Conservation (phyloP, 139 green algal species). For the Coccomyxa sp. region DNA sequence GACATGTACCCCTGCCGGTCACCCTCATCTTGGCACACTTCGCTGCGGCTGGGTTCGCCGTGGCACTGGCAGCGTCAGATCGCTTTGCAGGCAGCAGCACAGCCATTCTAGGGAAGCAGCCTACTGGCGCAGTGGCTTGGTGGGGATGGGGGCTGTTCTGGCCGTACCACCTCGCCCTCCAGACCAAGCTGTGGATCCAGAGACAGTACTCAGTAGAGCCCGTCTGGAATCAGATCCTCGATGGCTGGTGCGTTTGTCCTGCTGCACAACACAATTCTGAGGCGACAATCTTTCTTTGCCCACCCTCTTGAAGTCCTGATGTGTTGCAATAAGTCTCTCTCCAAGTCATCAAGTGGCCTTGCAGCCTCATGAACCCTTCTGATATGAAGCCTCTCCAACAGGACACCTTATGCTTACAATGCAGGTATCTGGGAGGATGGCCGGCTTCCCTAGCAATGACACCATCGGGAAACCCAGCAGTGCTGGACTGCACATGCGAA, state of each 20-base stretch:
- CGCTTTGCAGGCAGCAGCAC: conserved; percentile 31
- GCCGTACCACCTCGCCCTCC: conserved; percentile 54
- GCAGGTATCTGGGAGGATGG: conserved; percentile 41
- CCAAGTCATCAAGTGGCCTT: neutral
- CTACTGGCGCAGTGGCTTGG: conserved; percentile 29
- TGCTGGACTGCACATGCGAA: conserved; percentile 69
- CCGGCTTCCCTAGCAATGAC: conserved; percentile 21
- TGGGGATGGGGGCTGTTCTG: conserved; percentile 29
- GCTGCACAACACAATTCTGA: too few species aligned
- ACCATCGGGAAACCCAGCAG: conserved; percentile 33
- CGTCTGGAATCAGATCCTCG: conserved; percentile 31
- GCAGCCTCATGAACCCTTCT: neutral
- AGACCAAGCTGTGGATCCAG: conserved; percentile 46
- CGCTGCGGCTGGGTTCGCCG: conserved; percentile 23
- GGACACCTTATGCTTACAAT: neutral
- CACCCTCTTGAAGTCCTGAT: too few species aligned
- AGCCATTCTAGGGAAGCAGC: conserved; percentile 46
- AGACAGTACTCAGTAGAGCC: conserved; percentile 29
- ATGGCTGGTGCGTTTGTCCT: conserved; percentile 27
- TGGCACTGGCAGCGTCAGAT: conserved; percentile 34
- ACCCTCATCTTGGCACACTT: conserved; percentile 31
- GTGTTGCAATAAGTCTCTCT: too few species aligned
- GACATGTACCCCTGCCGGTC: conserved; percentile 19
- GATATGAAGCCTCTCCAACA: neutral
- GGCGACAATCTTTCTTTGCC: too few species aligned